Evolutionary conservation across 2,329 filamentous ascomycete genomes (phyloP), one percentile per base, ranked within the genome.

Genomic region (Pyrenochaeta sp.): DNA sequence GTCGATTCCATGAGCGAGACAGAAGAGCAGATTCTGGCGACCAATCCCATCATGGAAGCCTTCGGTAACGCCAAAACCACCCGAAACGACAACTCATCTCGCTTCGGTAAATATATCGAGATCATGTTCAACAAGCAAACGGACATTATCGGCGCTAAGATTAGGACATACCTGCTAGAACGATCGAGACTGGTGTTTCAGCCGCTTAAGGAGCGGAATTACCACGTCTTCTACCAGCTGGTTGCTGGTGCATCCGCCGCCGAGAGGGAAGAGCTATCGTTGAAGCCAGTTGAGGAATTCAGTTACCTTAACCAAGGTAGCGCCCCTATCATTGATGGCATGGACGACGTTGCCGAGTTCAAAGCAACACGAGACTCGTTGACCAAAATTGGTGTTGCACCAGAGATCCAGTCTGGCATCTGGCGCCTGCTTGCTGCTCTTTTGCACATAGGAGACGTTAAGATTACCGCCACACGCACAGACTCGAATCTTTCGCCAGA

Each of bases 31-130:
- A 99, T 99, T 68, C 78, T 99, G 58, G 94, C 94, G 20, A 99
- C 94, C 40, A 99, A 99, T 72, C 94, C 94, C 26, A 96, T 99
- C 71, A 99, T 99, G 94, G 94, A 99, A 83, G 93, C 94, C 22
- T 99, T 99, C 68, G 94, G 94, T 71, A 99, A 99, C 77, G 94
- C 94, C 41, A 99, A 99, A 78, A 99, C 94, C n/a, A 99, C 94
- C 8, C 84, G 94, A 71, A 99, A 99, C 77, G 94, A 99, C 76
- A 99, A 99, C 76, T 99, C 94, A 30, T 99, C 94, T 28, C 85
- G 94, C 66, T 99, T 99, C 74, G 94, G 94, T 72, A 99, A 99
- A 80, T 99, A 99, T 73, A 97, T 99, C 63, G 94, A 99, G 77
- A 99, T 99, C 70, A 93, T 97, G 90, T 99, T 99, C 73, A 92